Evolutionary conservation across 2,329 filamentous ascomycete genomes (phyloP), one percentile per base, ranked within the genome.

Genomic region (Curvularia lunata): DNA sequence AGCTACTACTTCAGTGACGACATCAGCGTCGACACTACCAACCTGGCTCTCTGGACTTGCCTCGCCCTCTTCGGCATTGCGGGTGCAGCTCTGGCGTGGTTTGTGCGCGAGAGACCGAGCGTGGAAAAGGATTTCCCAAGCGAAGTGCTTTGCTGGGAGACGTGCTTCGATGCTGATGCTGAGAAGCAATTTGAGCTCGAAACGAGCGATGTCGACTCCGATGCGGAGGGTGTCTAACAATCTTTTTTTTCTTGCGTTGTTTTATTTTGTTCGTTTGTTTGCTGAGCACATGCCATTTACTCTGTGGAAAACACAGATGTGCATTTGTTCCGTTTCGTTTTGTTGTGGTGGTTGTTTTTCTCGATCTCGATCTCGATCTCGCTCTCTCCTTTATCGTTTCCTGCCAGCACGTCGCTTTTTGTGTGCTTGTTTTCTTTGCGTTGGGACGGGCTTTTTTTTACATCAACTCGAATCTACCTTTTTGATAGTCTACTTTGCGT

Each of bases 1-100:
- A 79, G 75, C 63, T 82, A 80, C 64, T 81, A 77, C 58, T 68
- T 81, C 41, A 79, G 77, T 64, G 74, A 75, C 62, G 79, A 80
- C 47, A 67, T 79, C 48, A 79, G 78, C 34, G 72, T 81, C n/a
- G 70, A 74, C 13, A 72, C 70, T 4, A 78, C 79, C 40, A 81
- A 81, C 53, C 74, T 77, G n/a, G 75, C 76, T 2, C 72, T 81
- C 1, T 82, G 80, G 80, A 76, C 74, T 5, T 75, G 73, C 28
- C 70, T 82, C 30, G 72, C 76, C 8, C 65, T 76, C 21, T 74
- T 80, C 41, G 79, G 79, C 9, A 63, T 71, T 21, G 67, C 74
- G 1, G 80, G 80, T n/a, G 78, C 78, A 3, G 75, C 68, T 32
- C 66, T 81, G 28, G 79, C 79, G 4, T 78, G 77, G 74, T 80